These are phyloP conservation scores for Leptosphaerulina australis DNA, from an alignment of 2,329 filamentous ascomycete species.

Conservation along the genomic window DNA sequence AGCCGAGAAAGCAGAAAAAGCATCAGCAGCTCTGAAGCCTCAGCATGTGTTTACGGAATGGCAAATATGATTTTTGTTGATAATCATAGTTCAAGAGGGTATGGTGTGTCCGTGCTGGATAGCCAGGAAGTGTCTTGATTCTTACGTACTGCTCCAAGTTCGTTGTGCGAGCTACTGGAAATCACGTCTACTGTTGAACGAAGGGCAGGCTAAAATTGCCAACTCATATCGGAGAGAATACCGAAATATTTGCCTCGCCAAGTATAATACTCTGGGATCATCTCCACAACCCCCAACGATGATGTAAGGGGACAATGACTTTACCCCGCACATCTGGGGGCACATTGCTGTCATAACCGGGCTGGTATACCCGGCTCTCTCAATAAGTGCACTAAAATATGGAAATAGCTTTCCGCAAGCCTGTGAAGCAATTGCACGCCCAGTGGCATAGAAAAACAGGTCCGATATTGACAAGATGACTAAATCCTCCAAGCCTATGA, in stretches of 20 bases:
- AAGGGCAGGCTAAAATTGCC: neutral
- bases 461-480: neutral
- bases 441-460: neutral
- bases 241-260: neutral
- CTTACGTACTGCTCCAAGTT: neutral
- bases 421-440: neutral
- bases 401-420: neutral
- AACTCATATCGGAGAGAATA: neutral
- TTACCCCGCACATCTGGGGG: conserved; percentile 13
- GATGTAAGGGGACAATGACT: neutral
- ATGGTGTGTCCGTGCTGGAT: conserved; percentile 17
- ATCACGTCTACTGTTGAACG: conserved; percentile 1
- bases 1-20: neutral
- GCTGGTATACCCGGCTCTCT: neutral
- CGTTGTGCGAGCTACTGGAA: too few relatives aligned
- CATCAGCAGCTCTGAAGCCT: conserved; percentile 1
- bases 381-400: neutral
- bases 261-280: neutral
- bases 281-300: neutral
- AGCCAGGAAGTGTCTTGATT: neutral
- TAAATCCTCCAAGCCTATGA: neutral
- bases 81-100: neutral
- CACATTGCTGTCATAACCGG: conserved; percentile 5
- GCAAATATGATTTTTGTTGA: conserved; percentile 11
- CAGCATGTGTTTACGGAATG: conserved; percentile 17